These are phyloP conservation scores for Meyerozyma elateridarum DNA, from an alignment of 1,139 yeast species.

Conservation along the genomic window DNA sequence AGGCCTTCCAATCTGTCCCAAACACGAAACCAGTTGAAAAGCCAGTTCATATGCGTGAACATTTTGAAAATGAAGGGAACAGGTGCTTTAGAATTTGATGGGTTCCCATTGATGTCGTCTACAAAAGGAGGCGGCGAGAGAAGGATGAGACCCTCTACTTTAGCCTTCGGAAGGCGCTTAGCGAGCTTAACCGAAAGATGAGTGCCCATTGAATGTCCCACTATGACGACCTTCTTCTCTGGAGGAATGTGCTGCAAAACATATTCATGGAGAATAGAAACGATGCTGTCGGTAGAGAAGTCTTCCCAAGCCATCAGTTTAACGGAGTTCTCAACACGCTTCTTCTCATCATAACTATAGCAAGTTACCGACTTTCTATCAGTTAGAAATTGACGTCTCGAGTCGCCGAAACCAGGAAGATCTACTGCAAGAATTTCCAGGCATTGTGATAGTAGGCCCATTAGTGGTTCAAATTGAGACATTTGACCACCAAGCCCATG, in stretches of 20 bases:
- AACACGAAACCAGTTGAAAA: conserved; percentile 53
- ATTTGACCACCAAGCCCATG: conserved; percentile 81
- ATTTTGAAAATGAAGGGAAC: conserved; percentile 16
- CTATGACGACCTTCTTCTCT: conserved; percentile 47
- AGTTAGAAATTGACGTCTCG: conserved; percentile 23
- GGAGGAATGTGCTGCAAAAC: conserved; percentile 35
- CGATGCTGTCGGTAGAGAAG: conserved; percentile 46
- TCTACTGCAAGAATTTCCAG: conserved; percentile 62
- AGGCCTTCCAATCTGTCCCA: conserved; percentile 64
- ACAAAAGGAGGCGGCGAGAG: conserved; percentile 53
- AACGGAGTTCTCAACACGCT: conserved; percentile 26
- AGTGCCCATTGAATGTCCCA: conserved; percentile 79
- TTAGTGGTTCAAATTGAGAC: conserved; percentile 63
- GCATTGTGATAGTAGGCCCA: conserved; percentile 63
- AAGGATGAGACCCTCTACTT: conserved; percentile 43
- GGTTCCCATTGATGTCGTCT: conserved; percentile 20
- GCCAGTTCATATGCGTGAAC: conserved; percentile 40
- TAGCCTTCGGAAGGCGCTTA: conserved; percentile 30
- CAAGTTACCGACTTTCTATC: conserved; percentile 19
- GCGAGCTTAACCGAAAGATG: conserved; percentile 49
- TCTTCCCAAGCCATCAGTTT: conserved; percentile 36
- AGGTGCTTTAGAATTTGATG: conserved; percentile 6
- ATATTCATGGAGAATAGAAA: conserved; percentile 38
- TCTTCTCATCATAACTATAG: conserved; percentile 23
- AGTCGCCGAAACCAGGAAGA: conserved; percentile 73